phyloP scores from a whole-genome alignment of 2,329 filamentous ascomycete genomes.

The Myrmaecium sp. region DNA sequence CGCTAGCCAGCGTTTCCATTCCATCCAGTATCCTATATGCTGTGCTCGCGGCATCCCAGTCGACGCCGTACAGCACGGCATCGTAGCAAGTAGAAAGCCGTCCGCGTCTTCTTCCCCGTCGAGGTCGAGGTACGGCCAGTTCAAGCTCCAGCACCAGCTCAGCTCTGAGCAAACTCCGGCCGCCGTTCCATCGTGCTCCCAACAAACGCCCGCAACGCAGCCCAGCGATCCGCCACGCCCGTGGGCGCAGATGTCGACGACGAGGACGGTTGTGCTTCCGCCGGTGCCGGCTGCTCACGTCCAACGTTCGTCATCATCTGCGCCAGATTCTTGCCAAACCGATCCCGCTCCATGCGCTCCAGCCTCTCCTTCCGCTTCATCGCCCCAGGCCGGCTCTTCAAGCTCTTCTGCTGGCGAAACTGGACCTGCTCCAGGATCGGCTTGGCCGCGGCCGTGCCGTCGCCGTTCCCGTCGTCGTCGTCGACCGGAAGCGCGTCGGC shows the following conservation, averaged over 20 bases:
- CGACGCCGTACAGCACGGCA: no score
- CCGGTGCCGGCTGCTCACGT: not conserved
- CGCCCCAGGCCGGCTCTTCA: slow-evolving; percentile 61
- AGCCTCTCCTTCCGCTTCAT: slow-evolving; percentile 70
- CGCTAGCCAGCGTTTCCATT: no score
- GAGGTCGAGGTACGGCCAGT: no score
- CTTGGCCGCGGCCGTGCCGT: slow-evolving; percentile 12
- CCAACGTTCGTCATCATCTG: slow-evolving; percentile 32
- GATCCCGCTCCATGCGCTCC: slow-evolving; percentile 62
- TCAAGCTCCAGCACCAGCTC: no score
- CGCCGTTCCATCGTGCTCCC: slow-evolving; percentile 81
- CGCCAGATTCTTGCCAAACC: slow-evolving; percentile 73
- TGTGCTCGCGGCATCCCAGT: no score
- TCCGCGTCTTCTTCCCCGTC: no score
- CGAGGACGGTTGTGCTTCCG: slow-evolving; percentile 1
- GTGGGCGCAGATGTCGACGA: slow-evolving; percentile 2
- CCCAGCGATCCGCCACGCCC: slow-evolving; percentile 40
- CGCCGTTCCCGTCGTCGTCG: slow-evolving; percentile 25
- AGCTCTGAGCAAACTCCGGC: slow-evolving; percentile 41
- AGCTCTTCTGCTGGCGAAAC: slow-evolving; percentile 45
- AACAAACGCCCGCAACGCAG: slow-evolving; percentile 68
- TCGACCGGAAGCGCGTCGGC: slow-evolving; percentile 63
- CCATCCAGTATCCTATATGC: no score
- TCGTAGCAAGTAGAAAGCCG: no score
- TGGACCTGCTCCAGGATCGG: slow-evolving; percentile 9